Conservation (phyloP, 768 basidiomycete genomes). For the Suillus americanus region DNA sequence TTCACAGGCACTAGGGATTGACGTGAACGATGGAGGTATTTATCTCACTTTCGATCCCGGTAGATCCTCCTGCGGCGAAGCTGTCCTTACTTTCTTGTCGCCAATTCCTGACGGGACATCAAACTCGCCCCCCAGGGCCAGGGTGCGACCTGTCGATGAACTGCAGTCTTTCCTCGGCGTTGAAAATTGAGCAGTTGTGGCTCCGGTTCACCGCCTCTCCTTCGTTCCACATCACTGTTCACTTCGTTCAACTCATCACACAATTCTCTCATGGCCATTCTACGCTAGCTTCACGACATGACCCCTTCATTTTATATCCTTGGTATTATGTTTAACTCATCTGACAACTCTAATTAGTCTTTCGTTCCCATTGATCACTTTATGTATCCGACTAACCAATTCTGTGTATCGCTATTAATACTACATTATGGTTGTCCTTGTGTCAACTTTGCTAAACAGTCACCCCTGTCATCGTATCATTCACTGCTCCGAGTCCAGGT, state of each 20-base stretch:
- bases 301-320: slow-evolving; percentile 2
- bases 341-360: background rate
- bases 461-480: background rate
- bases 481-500: background rate
- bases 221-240: background rate
- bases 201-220: background rate
- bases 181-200: background rate
- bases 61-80: slow-evolving; percentile 22
- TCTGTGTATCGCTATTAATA: slow-evolving; percentile 13
- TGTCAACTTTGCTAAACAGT: background rate
- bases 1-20: slow-evolving; percentile 8
- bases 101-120: slow-evolving; percentile 22
- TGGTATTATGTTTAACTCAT: background rate
- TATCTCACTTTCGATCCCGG: slow-evolving; percentile 30
- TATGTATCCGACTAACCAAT: slow-evolving; percentile 5
- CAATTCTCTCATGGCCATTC: background rate
- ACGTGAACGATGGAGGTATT: slow-evolving; percentile 21
- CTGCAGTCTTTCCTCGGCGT: slow-evolving; percentile 22
- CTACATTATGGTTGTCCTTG: background rate
- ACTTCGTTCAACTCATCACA: background rate
- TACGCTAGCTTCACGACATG: background rate
- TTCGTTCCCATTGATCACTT: background rate
- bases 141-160: slow-evolving; percentile 21
- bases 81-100: slow-evolving; percentile 21
- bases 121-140: slow-evolving; percentile 22